These are phyloP conservation scores for Poterioochromonas sp. DNA, from an alignment of 352 stramenopile genomes.

Conservation along the genomic window DNA sequence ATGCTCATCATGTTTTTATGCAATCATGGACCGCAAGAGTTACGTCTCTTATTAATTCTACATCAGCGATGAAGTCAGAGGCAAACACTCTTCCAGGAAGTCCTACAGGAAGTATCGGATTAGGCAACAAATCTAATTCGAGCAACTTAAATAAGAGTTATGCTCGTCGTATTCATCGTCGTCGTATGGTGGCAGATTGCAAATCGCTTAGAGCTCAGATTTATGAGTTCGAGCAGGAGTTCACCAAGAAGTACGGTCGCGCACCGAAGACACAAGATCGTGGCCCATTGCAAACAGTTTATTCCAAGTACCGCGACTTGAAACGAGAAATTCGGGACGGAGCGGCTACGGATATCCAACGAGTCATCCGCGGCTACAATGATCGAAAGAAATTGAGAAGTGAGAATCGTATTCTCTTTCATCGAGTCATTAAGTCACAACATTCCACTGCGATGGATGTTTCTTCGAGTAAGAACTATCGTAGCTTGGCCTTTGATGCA, in stretches of 20 bases:
- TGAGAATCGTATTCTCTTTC: no score
- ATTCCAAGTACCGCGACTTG: constrained; percentile 13
- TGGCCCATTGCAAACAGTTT: neutral
- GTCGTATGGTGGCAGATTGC: constrained; percentile 16
- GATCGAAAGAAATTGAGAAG: no score
- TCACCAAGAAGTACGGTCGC: neutral
- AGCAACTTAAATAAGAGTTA: neutral
- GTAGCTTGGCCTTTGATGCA: no score
- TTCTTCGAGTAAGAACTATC: no score
- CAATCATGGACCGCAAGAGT: neutral
- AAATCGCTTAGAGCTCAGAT: constrained; percentile 1
- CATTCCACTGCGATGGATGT: no score
- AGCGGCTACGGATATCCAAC: constrained; percentile 17
- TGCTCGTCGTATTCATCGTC: neutral
- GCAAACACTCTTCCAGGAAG: neutral
- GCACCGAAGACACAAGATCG: neutral
- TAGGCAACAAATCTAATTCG: neutral
- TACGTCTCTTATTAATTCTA: no score
- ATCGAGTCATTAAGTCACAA: no score
- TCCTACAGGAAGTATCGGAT: neutral
- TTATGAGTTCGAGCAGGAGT: constrained; percentile 17
- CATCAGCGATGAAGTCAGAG: no score
- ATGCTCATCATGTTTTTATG: neutral
- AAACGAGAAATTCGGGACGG: constrained; percentile 8
- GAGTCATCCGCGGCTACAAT: neutral